phyloP scores from a whole-genome alignment of 2,329 filamentous ascomycete species.

The Colletotrichum simmondsii region DNA sequence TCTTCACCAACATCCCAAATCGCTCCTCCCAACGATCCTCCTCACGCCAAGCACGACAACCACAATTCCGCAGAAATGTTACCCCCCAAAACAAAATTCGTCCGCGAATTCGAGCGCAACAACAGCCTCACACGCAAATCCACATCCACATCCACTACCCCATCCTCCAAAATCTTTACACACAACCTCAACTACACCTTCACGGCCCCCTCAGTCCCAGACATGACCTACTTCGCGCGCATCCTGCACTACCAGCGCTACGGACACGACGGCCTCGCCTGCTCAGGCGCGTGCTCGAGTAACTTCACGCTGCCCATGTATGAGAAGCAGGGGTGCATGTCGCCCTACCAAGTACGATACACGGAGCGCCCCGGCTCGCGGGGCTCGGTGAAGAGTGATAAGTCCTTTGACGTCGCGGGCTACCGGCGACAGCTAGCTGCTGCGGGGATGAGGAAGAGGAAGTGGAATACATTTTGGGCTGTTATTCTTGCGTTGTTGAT shows the following conservation, averaged over 20 bases:
- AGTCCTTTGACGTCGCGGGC: background rate
- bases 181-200: background rate
- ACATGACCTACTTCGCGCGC: constrained; percentile 17
- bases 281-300: background rate
- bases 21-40: background rate
- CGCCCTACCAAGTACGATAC: background rate
- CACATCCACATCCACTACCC: background rate
- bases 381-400: background rate
- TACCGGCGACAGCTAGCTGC: background rate
- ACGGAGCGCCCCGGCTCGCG: background rate
- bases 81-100: constrained; percentile 18
- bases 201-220: background rate
- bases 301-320: background rate
- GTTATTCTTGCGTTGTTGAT: background rate
- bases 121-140: background rate
- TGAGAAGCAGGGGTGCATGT: background rate
- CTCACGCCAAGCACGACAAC: background rate
- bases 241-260: background rate
- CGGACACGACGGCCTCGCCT: background rate
- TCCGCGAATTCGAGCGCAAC: constrained; percentile 19
- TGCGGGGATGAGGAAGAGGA: background rate
- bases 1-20: background rate
- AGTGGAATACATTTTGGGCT: background rate
- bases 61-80: background rate
- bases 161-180: background rate